Base-by-base conservation (phyloP, 768 basidiomycete species). In the Lentinus brumalis region DNA sequence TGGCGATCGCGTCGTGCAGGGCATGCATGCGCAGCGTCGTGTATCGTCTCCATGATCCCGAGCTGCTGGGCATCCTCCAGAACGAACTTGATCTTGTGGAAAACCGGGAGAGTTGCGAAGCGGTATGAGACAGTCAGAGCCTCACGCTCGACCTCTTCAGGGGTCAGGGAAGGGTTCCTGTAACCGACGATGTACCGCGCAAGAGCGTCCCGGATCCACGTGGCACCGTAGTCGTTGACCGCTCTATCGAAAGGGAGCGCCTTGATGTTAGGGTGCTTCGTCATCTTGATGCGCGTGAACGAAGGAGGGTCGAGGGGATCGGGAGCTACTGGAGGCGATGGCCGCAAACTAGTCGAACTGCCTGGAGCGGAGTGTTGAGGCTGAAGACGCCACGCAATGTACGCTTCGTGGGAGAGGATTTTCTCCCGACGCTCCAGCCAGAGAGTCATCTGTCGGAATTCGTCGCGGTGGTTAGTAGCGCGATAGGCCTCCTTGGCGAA, bases 401-500 rank as follows among this genome's bases (percentile, higher is more conserved):
- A 62, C 21, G 47, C 29, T 2, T 42, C 60, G 46, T 62, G 63
- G 0, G 53, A 60, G 14, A 39, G 32, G 7, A 65, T 50, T 46
- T 65, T 65, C 45, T 65, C 61, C 5, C 30, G 29, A 9, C 57
- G 60, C 26, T 65, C 53, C 2, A 65, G 40, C 64, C 64, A 65
- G 0, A 30, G n/a, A 11, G 64, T 62, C 64, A 65, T 65, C 51
- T 65, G 64, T 14, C 50, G 15, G 14, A 59, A 59, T n/a, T 61
- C 60, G 29, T 65, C 62, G 42, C 63, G 60, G 15, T 51, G 53
- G 42, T 68, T 52, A 56, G 58, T 45, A 35, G 66, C 55, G 55
- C 68, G 32, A 58, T 61, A 75, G 2, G 57, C 68, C 4, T 67
- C 49, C 63, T 82, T 81, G 4, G 77, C 74, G 47, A 70, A 72